These are phyloP conservation scores for Pisolithus tinctorius DNA, from an alignment of 768 basidiomycete species.

Conservation along the genomic window DNA sequence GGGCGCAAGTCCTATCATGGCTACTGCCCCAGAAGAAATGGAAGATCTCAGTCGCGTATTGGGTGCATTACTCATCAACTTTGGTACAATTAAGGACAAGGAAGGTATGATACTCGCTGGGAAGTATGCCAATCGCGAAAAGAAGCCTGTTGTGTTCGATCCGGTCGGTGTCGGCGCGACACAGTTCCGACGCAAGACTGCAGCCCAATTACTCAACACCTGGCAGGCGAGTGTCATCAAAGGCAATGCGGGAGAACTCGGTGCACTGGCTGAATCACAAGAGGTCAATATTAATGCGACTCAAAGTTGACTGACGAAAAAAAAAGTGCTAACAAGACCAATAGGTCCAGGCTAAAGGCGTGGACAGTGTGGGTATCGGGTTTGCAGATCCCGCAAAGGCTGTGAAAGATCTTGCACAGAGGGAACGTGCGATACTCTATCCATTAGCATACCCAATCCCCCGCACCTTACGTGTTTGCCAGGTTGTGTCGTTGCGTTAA, in stretches of 20 bases:
- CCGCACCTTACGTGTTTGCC: not conserved
- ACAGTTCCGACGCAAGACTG: slow-evolving; percentile 50
- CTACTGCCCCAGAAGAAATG: slow-evolving; percentile 77
- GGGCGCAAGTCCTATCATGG: slow-evolving; percentile 93
- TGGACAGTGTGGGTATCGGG: slow-evolving; percentile 75
- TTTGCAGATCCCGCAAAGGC: slow-evolving; percentile 71
- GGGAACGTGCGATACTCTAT: slow-evolving; percentile 53
- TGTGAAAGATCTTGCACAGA: slow-evolving; percentile 60
- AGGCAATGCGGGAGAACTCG: slow-evolving; percentile 89
- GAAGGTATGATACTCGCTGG: slow-evolving; percentile 77
- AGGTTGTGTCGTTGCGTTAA: slow-evolving; percentile 81
- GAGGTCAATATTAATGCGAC: slow-evolving; percentile 44
- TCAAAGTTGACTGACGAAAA: not conserved
- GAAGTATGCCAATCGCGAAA: slow-evolving; percentile 54
- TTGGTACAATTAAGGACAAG: slow-evolving; percentile 70
- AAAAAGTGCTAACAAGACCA: not conserved
- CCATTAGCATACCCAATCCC: not conserved
- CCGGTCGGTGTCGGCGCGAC: slow-evolving; percentile 91
- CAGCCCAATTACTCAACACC: slow-evolving; percentile 55
- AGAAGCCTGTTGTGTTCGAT: slow-evolving; percentile 81
- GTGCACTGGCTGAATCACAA: slow-evolving; percentile 61
- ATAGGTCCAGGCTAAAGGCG: slow-evolving; percentile 71
- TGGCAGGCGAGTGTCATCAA: slow-evolving; percentile 93
- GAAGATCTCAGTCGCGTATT: slow-evolving; percentile 62
- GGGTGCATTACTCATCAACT: slow-evolving; percentile 75